phyloP scores from a whole-genome alignment of 352 stramenopile genomes.

The Aphanomyces stellatus region DNA sequence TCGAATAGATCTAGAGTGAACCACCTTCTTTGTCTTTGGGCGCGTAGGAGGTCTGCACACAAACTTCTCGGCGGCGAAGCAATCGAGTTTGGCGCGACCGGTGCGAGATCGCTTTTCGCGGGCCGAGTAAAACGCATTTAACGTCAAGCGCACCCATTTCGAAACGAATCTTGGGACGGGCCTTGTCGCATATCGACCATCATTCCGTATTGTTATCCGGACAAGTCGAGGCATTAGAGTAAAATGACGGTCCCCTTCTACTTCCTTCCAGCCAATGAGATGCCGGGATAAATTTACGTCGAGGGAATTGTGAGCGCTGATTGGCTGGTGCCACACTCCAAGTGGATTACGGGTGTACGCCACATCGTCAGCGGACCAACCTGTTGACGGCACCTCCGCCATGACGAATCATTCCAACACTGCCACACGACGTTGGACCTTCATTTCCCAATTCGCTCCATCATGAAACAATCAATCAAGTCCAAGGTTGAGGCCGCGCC shows the following conservation, averaged over 20 bases:
- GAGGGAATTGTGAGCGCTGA: neutral
- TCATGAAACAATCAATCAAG: neutral
- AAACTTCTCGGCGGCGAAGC: no score
- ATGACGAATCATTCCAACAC: neutral
- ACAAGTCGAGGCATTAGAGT: neutral
- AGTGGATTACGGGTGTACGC: neutral
- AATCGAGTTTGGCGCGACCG: no score
- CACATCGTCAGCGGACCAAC: neutral
- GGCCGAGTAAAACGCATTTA: neutral
- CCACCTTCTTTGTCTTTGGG: no score
- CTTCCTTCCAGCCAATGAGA: neutral
- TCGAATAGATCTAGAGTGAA: no score
- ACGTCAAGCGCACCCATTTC: neutral
- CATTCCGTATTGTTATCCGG: neutral
- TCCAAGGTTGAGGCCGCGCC: slow-evolving; percentile 1
- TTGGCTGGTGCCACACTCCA: neutral
- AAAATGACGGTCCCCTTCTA: neutral
- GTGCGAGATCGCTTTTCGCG: neutral
- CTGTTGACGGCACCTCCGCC: neutral
- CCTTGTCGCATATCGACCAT: neutral
- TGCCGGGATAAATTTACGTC: neutral
- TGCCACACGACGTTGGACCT: neutral
- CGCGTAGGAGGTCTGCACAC: no score
- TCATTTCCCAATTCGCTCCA: neutral
- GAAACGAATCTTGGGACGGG: no score